phyloP scores from a whole-genome alignment of 2,329 filamentous ascomycete genomes.

The Trichoderma atrobrunneum region DNA sequence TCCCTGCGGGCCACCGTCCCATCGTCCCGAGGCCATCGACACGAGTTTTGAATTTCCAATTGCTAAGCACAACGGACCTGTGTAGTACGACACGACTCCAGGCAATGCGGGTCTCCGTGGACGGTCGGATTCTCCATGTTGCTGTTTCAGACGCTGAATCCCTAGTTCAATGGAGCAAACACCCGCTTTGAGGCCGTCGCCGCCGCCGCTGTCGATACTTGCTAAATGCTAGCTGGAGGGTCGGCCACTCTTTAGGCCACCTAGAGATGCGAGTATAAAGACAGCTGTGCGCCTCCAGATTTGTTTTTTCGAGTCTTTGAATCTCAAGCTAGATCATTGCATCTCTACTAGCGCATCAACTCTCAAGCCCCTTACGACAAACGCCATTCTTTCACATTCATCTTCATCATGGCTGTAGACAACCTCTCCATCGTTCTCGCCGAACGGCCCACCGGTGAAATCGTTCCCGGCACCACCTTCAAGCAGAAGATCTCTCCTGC shows the following conservation, averaged over 20 bases:
- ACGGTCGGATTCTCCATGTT: background rate
- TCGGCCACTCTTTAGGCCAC: background rate
- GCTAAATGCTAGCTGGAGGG: background rate
- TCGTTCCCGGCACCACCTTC: conserved; percentile 67
- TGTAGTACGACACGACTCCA: background rate
- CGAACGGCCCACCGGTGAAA: conserved; percentile 58
- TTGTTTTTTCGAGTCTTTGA: background rate
- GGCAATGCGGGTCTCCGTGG: conserved; percentile 5
- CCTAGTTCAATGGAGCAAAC: conserved; percentile 16
- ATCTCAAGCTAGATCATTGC: background rate
- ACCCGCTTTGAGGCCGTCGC: conserved; percentile 7
- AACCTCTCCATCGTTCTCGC: conserved; percentile 58
- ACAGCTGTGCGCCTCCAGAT: background rate
- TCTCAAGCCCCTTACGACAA: background rate
- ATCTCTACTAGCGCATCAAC: background rate
- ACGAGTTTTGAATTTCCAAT: background rate
- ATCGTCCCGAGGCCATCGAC: background rate
- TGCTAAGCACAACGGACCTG: background rate
- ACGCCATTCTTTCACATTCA: conserved; percentile 16
- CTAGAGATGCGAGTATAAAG: conserved; percentile 10
- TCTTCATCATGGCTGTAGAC: conserved; percentile 39
- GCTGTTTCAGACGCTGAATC: background rate
- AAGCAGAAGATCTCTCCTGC: conserved; percentile 48
- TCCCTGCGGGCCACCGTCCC: background rate
- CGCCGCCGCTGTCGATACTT: conserved; percentile 2